Base-by-base conservation (phyloP, 2,329 filamentous ascomycete species). In the Phoma sp. region DNA sequence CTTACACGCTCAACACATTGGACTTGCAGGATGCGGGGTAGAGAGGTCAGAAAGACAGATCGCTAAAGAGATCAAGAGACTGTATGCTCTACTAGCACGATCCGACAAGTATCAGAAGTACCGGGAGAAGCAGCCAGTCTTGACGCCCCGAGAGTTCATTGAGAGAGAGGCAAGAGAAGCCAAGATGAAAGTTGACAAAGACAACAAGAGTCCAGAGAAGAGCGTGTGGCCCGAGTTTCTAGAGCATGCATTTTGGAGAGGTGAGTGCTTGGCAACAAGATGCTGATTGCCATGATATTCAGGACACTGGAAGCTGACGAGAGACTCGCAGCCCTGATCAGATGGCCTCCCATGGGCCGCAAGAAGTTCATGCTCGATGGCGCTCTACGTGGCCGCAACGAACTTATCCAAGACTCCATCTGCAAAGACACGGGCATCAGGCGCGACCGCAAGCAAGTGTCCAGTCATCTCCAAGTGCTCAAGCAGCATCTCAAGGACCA, bases 381-480 rank as follows among this genome's bases (percentile, higher is more conserved):
- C 40, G 82, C 83, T 65, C 79, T 78, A 14, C 80, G 81, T 58
- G 85, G 85, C 24, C 80, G 85, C 35, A 87, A 87, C 64, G 84
- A 87, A 69, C 73, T 86, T 40, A 85, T 87, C 56, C 79, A 84
- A 22, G 79, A 84, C 61, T 83, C 80, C 47, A 86, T 87, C 55
- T 73, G 76, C 59, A 79, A 79, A 51, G 74, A 78, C 53, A 86
- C 84, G 6, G 83, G 84, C 22, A 80, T 80, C 51, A 66, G 63
- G 24, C 77, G 85, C 47, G 73, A 70, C 13, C 77, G 85, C 45
- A 87, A 87, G 68, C 83, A 87, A 64, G 82, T 87, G 4, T 87
- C 85, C 0, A 87, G 85, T 62, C 85, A 87, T 65, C 79, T 87
- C 24, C 85, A 87, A 69, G 84, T 87, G 2, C 75, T 87, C 18